A percentile compares a stretch with the other conserved stretches of the same genome.
These are phyloP conservation scores for Rauvolfia tetraphylla DNA, from an alignment of 257 asterid genomes.

Conservation along the genomic window DNA sequence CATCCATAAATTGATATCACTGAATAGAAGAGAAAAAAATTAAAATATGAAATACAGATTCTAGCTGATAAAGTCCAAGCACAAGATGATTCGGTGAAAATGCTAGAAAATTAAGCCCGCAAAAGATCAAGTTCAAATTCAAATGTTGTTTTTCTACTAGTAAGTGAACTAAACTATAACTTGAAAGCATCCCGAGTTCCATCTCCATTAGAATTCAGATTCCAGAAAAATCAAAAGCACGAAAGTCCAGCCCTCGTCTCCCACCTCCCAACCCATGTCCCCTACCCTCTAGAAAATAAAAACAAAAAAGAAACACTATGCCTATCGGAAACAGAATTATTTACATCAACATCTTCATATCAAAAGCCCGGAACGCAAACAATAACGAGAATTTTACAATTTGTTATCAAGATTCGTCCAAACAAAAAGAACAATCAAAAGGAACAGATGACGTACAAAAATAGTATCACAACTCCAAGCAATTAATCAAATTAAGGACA, in stretches of 20 bases:
- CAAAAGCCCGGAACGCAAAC: background rate
- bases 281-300: background rate
- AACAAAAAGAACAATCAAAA: background rate
- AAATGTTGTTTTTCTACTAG: background rate
- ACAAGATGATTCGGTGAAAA: background rate
- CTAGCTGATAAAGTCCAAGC: background rate
- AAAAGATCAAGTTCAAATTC: too few relatives aligned
- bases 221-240: background rate
- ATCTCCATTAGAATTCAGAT: background rate
- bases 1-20: background rate
- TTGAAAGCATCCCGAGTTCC: background rate
- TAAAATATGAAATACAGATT: background rate
- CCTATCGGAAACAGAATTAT: background rate
- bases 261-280: background rate
- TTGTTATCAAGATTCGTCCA: background rate
- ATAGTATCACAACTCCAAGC: background rate
- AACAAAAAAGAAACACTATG: background rate
- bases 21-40: background rate
- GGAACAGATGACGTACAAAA: background rate
- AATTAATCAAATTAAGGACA: background rate
- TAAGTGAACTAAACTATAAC: background rate
- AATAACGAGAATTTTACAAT: background rate
- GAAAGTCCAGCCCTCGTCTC: background rate
- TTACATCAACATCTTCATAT: background rate
- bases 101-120: too few relatives aligned